Evolutionary conservation across 2,329 filamentous ascomycete species (phyloP), one percentile per base, ranked within the genome.

Genomic region (Lomentospora prolificans): DNA sequence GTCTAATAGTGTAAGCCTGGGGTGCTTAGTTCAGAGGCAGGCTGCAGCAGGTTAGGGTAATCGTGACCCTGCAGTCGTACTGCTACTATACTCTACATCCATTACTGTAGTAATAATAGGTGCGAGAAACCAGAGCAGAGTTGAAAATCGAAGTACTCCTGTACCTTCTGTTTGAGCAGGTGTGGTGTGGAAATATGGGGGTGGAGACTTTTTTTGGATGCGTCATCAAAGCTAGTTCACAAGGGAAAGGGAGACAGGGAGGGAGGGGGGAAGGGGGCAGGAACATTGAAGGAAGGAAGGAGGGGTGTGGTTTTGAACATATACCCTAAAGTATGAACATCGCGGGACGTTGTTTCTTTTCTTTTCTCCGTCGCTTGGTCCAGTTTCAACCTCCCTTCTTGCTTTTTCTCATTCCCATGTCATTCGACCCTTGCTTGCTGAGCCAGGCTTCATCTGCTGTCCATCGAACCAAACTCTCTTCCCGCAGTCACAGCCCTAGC

Each of bases 291-390:
- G 41, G 39, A 50, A 8, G 44, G 44, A 48, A 31, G 22, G 50
- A 51, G 54, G 30, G 54, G 54, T 24, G 48, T 24, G 54, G 17
- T 22, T 48, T 27, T 41, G 10, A 17, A 44, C n/a, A n/a, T n/a
- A 33, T 33, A 33, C 7, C 12, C 22, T 27, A 17, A 19, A 44
- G 12, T 14, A 56, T 36, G 36, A 53, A 51, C 27, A 51, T 44
- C 22, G 28, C 57, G 30, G 36, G 9, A 25, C n/a, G 25, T 25
- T 17, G n/a, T 27, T 55, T 28, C n/a, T 46, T 51, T 19, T n/a
- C 48, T 52, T 55, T 52, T 44, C 48, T 17, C 46, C 51, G 50
- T 41, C 19, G 19, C 27, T 57, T 31, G 17, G 19, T 46, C 19
- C 41, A 19, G 41, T 41, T 22, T 54, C 36, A 24, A 31, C 17